Conservation (phyloP, 2,329 filamentous ascomycete species). For the Colletotrichum neosansevieriae region DNA sequence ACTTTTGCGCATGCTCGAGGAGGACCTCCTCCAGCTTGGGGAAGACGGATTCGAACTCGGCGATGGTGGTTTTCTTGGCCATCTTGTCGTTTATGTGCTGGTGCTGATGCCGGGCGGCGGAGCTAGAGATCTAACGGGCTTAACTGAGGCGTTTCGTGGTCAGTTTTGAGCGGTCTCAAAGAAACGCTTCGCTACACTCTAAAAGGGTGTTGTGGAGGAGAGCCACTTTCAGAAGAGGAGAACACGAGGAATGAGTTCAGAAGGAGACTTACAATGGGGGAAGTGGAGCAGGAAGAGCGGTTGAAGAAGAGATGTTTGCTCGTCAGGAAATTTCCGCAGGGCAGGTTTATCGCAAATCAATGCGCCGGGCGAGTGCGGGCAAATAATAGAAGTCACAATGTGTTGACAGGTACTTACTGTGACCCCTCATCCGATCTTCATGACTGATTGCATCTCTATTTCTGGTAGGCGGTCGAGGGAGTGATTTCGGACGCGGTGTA, state of each 20-base stretch:
- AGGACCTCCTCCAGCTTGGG: slow-evolving; percentile 87
- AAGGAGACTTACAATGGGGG: slow-evolving; percentile 10
- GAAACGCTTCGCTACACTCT: neutral
- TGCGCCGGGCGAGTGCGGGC: slow-evolving; percentile 24
- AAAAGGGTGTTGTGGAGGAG: neutral
- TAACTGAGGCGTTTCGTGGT: slow-evolving; percentile 18
- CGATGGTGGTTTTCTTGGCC: slow-evolving; percentile 80
- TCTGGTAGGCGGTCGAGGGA: slow-evolving; percentile 32
- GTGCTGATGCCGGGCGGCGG: slow-evolving; percentile 11
- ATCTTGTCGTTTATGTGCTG: slow-evolving; percentile 53
- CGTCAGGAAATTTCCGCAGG: slow-evolving; percentile 33
- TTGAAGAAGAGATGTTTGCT: slow-evolving; percentile 2
- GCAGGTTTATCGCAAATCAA: slow-evolving; percentile 35
- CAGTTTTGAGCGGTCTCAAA: slow-evolving; percentile 13
- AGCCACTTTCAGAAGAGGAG: neutral
- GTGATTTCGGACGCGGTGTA: neutral
- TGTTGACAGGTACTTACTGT: slow-evolving; percentile 4
- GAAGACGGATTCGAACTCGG: slow-evolving; percentile 92
- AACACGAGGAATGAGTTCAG: slow-evolving; percentile 7
- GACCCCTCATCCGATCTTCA: slow-evolving; percentile 38
- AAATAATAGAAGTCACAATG: neutral
- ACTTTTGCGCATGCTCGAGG: slow-evolving; percentile 80
- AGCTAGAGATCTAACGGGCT: slow-evolving; percentile 7
- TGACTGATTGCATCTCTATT: neutral
- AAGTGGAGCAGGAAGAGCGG: neutral